Evolutionary conservation across 768 basidiomycete genomes (phyloP).

Genomic region (Termitomyces sp.): DNA sequence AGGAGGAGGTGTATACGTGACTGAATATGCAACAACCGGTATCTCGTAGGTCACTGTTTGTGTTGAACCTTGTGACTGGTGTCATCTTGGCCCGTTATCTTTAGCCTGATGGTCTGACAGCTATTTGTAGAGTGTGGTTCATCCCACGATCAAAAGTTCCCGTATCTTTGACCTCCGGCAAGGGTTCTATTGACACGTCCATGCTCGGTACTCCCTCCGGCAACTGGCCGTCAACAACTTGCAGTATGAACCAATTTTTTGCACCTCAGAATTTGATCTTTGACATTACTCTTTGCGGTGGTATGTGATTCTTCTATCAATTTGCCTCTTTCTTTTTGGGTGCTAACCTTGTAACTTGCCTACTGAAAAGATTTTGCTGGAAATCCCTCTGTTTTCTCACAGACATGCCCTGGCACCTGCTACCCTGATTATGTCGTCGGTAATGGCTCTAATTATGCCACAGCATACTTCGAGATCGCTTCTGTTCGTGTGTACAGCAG

Average conservation of each 20-base stretch:
- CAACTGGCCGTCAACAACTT: conserved; percentile 59
- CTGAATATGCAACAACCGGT: conserved; percentile 61
- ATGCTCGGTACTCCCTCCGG: conserved; percentile 63
- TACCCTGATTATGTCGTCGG: conserved; percentile 70
- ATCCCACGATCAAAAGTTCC: conserved; percentile 50
- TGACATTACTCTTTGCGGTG: conserved; percentile 71
- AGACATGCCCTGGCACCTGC: conserved; percentile 61
- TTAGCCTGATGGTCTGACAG: not conserved
- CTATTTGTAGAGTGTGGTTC: conserved; percentile 52
- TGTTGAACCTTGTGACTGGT: not conserved
- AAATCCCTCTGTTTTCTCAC: conserved; percentile 40
- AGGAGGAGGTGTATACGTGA: conserved; percentile 73
- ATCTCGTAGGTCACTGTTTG: conserved; percentile 46
- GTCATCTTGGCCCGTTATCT: not conserved
- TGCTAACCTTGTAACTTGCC: not conserved
- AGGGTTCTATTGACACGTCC: conserved; percentile 47
- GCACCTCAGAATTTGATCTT: conserved; percentile 63
- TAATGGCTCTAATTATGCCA: conserved; percentile 52
- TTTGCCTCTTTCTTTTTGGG: conserved; percentile 1
- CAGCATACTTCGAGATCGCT: conserved; percentile 70
- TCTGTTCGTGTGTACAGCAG: conserved; percentile 48
- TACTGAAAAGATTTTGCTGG: conserved; percentile 43
- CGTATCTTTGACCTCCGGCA: conserved; percentile 38
- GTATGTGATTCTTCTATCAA: conserved; percentile 18
- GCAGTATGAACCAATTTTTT: conserved; percentile 50